Conservation (phyloP, 345 rosid genomes). For the Gossypium anomalum region DNA sequence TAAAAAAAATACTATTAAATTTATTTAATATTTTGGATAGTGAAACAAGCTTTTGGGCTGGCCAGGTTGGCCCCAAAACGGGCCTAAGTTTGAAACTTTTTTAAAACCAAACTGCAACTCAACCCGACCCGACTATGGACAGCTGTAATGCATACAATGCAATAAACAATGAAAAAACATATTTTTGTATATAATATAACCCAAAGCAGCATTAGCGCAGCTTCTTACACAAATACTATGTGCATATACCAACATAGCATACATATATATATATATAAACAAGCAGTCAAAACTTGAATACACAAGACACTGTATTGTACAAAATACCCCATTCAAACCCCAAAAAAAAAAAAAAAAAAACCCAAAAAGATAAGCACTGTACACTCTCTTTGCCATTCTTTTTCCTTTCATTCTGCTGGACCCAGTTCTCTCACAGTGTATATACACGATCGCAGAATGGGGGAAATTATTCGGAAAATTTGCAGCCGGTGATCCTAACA, state of each 20-base stretch:
- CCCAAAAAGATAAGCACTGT: neutral
- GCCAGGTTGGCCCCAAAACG: no score
- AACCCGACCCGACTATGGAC: no score
- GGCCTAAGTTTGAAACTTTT: no score
- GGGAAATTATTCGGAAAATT: conserved; percentile 8
- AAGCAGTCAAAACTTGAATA: conserved; percentile 1
- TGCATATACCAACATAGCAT: neutral
- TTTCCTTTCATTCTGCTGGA: conserved; percentile 2
- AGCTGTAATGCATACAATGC: neutral
- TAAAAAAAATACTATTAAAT: no score
- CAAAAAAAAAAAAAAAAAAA: neutral
- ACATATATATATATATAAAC: neutral
- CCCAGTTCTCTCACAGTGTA: conserved; percentile 9
- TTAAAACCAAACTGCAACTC: no score
- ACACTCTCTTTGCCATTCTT: neutral
- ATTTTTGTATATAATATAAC: neutral
- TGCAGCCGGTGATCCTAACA: conserved; percentile 9
- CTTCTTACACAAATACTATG: neutral
- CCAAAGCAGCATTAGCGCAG: neutral
- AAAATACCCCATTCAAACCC: neutral
- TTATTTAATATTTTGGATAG: no score
- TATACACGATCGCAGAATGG: conserved; percentile 11
- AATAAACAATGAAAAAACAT: neutral
- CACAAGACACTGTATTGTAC: neutral
- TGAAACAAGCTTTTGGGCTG: no score